These are phyloP conservation scores for Fusarium duplospermum DNA, from an alignment of 2,329 filamentous ascomycete species.

Conservation along the genomic window DNA sequence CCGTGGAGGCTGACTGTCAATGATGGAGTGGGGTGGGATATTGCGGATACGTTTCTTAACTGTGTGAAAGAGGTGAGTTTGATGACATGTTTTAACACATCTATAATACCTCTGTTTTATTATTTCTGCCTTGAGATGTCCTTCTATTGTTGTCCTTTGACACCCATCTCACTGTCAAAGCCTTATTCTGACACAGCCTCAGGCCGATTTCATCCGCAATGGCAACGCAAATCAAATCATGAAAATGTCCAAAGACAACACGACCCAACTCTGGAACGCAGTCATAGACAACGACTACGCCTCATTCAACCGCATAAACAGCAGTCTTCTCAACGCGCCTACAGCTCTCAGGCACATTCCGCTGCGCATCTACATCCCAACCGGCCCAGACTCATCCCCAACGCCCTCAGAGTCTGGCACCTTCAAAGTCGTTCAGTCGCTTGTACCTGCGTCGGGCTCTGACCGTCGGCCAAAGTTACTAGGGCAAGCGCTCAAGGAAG, in stretches of 20 bases:
- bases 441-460: slow-evolving; percentile 65
- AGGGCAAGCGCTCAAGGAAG: slow-evolving; percentile 78
- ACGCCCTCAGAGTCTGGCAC: slow-evolving; percentile 55
- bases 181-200: slow-evolving; percentile 9
- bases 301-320: slow-evolving; percentile 79
- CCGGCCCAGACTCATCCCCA: slow-evolving; percentile 45
- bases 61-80: slow-evolving; percentile 69
- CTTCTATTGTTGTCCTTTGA: background rate
- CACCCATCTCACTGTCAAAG: background rate
- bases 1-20: slow-evolving; percentile 67
- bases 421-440: slow-evolving; percentile 80
- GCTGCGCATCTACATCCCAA: slow-evolving; percentile 84
- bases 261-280: slow-evolving; percentile 83
- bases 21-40: slow-evolving; percentile 69
- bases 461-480: slow-evolving; percentile 63
- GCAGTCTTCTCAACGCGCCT: slow-evolving; percentile 80
- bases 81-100: background rate
- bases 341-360: slow-evolving; percentile 85
- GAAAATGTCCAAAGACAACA: slow-evolving; percentile 86
- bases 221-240: slow-evolving; percentile 92
- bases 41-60: slow-evolving; percentile 72
- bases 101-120: background rate
- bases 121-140: background rate
- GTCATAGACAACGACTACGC: slow-evolving; percentile 81
- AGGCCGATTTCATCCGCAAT: slow-evolving; percentile 88